phyloP scores from a whole-genome alignment of 441 rosid species.

The Aleurites moluccanus region DNA sequence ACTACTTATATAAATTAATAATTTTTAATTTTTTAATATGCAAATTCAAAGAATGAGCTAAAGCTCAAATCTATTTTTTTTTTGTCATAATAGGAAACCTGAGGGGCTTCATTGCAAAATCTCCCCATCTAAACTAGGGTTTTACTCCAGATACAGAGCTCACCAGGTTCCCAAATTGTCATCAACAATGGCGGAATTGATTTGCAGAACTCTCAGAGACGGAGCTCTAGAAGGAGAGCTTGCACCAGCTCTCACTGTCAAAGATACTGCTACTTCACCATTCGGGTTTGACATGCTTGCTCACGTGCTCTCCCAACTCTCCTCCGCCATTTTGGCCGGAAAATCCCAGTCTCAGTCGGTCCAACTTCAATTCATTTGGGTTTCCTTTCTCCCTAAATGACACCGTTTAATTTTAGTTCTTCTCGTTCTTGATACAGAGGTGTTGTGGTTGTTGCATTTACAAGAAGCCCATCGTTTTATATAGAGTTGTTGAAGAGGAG shows the following conservation, averaged over 20 bases:
- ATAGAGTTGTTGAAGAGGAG: slow-evolving; percentile 50
- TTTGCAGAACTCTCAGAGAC: slow-evolving; percentile 74
- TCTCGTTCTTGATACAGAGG: slow-evolving; percentile 42
- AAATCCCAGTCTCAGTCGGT: slow-evolving; percentile 77
- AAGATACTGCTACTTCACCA: slow-evolving; percentile 62
- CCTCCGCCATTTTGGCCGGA: slow-evolving; percentile 60
- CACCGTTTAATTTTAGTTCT: background rate
- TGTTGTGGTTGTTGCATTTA: slow-evolving; percentile 65
- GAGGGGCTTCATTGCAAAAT: background rate
- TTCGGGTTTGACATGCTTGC: slow-evolving; percentile 62
- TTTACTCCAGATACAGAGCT: background rate
- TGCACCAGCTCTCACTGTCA: slow-evolving; percentile 74
- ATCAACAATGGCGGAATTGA: slow-evolving; percentile 65
- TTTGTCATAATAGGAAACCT: background rate
- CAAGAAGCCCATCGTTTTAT: slow-evolving; percentile 71
- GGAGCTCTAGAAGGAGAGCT: slow-evolving; percentile 86
- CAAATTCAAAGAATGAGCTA: too few relatives aligned
- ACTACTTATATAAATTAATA: too few relatives aligned
- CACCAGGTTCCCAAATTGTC: background rate
- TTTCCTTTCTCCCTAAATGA: background rate
- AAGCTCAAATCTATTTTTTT: too few relatives aligned
- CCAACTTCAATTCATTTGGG: background rate
- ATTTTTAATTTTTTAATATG: too few relatives aligned
- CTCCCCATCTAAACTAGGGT: background rate
- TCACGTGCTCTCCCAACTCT: slow-evolving; percentile 62